A percentile compares a stretch with the other conserved stretches of the same genome.
These are phyloP conservation scores for Diplodia seriata DNA, from an alignment of 2,329 filamentous ascomycete species.

Conservation along the genomic window DNA sequence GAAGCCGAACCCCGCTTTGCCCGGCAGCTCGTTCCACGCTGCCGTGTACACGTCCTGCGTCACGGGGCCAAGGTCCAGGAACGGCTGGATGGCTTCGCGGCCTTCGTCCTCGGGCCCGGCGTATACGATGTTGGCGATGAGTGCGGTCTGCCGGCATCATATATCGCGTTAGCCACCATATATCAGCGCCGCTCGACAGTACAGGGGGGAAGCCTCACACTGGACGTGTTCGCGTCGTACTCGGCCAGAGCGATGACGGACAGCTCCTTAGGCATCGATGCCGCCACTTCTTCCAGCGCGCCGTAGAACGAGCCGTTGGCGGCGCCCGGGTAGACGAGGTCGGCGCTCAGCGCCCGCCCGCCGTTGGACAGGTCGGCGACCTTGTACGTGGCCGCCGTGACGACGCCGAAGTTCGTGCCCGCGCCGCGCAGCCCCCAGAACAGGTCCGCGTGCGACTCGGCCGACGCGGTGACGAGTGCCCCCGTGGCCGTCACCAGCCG, in stretches of 20 bases:
- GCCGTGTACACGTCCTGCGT: too few relatives aligned
- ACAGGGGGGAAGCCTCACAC: too few relatives aligned
- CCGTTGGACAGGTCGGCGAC: constrained; percentile 6
- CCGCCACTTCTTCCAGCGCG: neutral
- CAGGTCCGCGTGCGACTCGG: constrained; percentile 43
- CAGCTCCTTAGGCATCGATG: too few relatives aligned
- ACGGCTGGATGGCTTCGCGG: neutral
- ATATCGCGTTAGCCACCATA: too few relatives aligned
- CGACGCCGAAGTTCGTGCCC: constrained; percentile 49
- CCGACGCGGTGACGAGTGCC: constrained; percentile 41
- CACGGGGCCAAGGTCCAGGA: neutral
- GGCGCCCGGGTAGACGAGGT: constrained; percentile 14
- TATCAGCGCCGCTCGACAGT: too few relatives aligned
- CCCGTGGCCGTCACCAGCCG: constrained; percentile 44
- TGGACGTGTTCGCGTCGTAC: too few relatives aligned
- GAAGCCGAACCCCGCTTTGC: too few relatives aligned
- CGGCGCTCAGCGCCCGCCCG: constrained; percentile 31
- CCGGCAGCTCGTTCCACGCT: too few relatives aligned
- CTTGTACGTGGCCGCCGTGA: neutral
- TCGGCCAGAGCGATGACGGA: too few relatives aligned
- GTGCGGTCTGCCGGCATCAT: neutral
- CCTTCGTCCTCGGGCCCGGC: constrained; percentile 5
- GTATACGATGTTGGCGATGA: constrained; percentile 10
- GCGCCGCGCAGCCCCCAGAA: constrained; percentile 51
- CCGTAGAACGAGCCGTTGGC: neutral